Evolutionary conservation across 768 basidiomycete species (phyloP).

Genomic region (Amanita exitialis): DNA sequence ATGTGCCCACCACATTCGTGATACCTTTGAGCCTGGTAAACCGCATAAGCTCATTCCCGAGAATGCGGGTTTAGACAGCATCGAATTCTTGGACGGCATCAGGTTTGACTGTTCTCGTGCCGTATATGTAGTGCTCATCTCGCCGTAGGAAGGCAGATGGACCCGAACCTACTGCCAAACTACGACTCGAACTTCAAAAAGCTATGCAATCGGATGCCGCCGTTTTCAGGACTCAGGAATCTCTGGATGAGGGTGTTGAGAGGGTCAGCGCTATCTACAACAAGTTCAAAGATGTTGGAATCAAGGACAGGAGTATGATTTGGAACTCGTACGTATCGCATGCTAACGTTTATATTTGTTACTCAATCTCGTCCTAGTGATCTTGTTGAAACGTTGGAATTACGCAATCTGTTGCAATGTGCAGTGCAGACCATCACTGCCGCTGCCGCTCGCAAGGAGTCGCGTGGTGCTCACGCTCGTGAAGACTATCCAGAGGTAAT

Average conservation of each 20-base stretch:
- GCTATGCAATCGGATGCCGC: conserved; percentile 98
- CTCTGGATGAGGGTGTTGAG: conserved; percentile 86
- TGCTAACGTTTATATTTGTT: background rate
- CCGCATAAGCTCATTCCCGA: conserved; percentile 84
- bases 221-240: conserved; percentile 89
- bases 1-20: conserved; percentile 95
- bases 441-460: conserved; percentile 91
- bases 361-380: conserved; percentile 43
- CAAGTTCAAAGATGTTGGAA: conserved; percentile 83
- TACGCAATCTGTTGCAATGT: conserved; percentile 91
- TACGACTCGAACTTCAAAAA: conserved; percentile 96
- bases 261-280: conserved; percentile 83
- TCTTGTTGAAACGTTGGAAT: conserved; percentile 93
- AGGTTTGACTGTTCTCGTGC: conserved; percentile 25
- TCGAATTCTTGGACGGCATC: conserved; percentile 85
- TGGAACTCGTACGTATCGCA: conserved; percentile 83
- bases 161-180: conserved; percentile 76
- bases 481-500: conserved; percentile 93
- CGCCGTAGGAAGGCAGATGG: conserved; percentile 61
- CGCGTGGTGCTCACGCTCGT: conserved; percentile 96
- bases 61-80: conserved; percentile 74
- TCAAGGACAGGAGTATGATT: conserved; percentile 98
- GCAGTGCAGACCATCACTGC: conserved; percentile 94
- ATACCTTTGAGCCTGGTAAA: conserved; percentile 81
- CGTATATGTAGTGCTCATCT: conserved; percentile 1